These are phyloP conservation scores for Solanum hybrid DNA, from an alignment of 305 asterid species.

Conservation along the genomic window DNA sequence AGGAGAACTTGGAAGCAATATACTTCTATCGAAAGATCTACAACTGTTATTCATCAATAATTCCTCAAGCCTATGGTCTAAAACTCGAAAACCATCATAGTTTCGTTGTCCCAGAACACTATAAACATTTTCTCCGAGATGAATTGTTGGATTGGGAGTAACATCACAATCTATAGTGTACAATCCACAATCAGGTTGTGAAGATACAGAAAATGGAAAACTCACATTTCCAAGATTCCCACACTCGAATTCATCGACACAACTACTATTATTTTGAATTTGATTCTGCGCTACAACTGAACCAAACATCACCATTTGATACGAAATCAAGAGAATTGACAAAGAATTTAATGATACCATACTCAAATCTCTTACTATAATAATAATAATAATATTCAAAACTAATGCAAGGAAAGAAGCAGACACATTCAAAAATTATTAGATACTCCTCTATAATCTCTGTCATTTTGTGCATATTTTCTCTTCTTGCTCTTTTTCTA, in stretches of 20 bases:
- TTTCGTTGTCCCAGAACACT: neutral
- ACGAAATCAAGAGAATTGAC: conserved; percentile 3
- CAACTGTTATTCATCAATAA: neutral
- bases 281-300: neutral
- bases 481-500: no score
- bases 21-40: neutral
- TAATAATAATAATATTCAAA: no score
- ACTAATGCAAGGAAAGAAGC: no score
- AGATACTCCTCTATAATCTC: no score
- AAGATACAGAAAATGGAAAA: conserved; percentile 21
- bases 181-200: conserved; percentile 28
- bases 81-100: neutral
- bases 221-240: conserved; percentile 5
- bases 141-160: conserved; percentile 7
- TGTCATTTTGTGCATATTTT: no score
- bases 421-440: no score
- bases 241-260: conserved; percentile 25
- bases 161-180: conserved; percentile 12
- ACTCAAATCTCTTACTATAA: no score
- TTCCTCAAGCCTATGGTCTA: rapidly evolving
- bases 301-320: neutral
- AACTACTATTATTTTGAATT: neutral
- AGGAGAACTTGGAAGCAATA: conserved; percentile 10
- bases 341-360: neutral
- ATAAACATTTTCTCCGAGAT: neutral